Evolutionary conservation across 1,139 yeast genomes (phyloP), one percentile per base, ranked within the genome.

Genomic region (Candida smagusa): DNA sequence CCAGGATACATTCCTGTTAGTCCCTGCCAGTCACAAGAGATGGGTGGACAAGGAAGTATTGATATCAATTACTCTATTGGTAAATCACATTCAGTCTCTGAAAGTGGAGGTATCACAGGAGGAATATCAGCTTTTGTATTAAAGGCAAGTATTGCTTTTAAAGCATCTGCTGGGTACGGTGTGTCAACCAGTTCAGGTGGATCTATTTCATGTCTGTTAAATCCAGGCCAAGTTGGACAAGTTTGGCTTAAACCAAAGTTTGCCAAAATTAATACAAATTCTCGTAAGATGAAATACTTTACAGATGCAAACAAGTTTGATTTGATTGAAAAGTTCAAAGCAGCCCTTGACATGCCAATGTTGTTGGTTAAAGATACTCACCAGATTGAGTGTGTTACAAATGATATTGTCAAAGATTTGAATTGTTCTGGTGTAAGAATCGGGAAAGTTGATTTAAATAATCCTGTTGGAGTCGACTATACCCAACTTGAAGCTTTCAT

Each of bases 1-100:
- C 53, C 54, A 2, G 61, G 59, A 3, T 46, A 40, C 22, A 44
- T 58, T 31, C 61, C 63, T 1, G 47, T 53, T 3, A 54, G 58
- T 32, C 43, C 53, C 1, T 58, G 63, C 33, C 59, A 54, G 27
- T 54, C 60, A 2, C 57, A 51, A 25, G 49, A 53, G 30, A 40
- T 28, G 24, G 62, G 60, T 2, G 42, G 50, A 3, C 36, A 35
- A 3, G 61, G 61, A 2, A 31, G 50, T 1, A 42, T 58, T n/a
- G 30, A 42, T 3, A 54, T 56, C 39, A 33, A 40, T 8, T 41
- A 39, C 33, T 13, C 38, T 9, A 31, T 38, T 24, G 28, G 30
- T 9, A 12, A 11, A 8, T 9, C 29, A 12, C 12, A 9, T 27
- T 11, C 16, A 12, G 29, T 8, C 3, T 27, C 29, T 16, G 12